Percentiles rank a stretch among this genome's conserved stretches.
Evolutionary conservation across 306 rosid species (phyloP).

Genomic region (Quercus variabilis): DNA sequence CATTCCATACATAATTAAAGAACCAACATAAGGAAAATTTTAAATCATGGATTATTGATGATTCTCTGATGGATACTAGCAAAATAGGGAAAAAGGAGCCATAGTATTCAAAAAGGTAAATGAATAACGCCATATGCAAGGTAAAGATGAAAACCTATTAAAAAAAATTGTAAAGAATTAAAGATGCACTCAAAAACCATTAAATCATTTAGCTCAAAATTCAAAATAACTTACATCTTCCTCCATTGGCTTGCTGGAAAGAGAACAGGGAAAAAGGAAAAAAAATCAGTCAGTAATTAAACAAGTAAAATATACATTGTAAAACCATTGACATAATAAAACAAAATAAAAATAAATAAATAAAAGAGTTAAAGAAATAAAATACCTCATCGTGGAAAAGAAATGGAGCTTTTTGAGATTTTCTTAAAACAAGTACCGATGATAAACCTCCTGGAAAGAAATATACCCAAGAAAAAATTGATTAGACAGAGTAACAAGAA

Average conservation of each 20-base stretch:
- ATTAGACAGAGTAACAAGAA: not conserved
- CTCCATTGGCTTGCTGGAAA: conserved; percentile 63
- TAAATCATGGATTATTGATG: not conserved
- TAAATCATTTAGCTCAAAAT: not conserved
- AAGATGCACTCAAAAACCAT: not conserved
- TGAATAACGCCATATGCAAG: not conserved
- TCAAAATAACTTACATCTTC: conserved; percentile 69
- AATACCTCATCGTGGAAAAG: conserved; percentile 32
- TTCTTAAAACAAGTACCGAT: not conserved
- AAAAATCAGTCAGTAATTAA: not conserved
- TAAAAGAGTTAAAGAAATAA: not conserved
- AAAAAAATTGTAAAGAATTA: not conserved
- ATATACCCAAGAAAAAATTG: not conserved
- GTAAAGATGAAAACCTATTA: not conserved
- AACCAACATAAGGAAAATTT: not conserved
- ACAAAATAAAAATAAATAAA: not conserved
- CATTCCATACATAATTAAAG: not conserved
- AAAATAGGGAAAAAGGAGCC: not conserved
- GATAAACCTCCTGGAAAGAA: not conserved
- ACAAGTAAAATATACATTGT: not conserved
- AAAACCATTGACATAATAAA: not conserved
- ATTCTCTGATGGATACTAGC: not conserved
- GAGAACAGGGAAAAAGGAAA: not conserved
- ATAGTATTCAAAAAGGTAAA: not conserved
- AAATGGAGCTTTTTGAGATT: not conserved